phyloP scores from a whole-genome alignment of 2,329 filamentous ascomycete species.

The Tothia fuscella region DNA sequence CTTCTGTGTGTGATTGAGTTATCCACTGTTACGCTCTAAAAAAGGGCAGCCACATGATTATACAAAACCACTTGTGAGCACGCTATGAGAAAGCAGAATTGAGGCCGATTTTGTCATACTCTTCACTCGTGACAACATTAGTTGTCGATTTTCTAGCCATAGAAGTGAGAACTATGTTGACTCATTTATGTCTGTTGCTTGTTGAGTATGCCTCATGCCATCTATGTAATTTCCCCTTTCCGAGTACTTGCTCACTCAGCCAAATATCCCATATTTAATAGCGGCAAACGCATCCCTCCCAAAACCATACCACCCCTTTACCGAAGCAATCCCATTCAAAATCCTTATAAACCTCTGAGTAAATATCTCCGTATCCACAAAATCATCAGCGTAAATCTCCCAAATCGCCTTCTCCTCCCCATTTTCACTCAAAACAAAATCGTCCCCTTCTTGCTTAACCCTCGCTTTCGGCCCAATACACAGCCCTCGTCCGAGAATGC shows the following conservation, averaged over 20 bases:
- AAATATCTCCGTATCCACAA: constrained; percentile 44
- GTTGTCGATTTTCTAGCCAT: no score
- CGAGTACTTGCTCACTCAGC: constrained; percentile 3
- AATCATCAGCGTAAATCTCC: constrained; percentile 51
- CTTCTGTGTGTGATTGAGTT: no score
- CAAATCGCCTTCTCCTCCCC: constrained; percentile 38
- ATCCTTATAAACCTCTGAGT: constrained; percentile 40
- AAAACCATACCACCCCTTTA: constrained; percentile 45
- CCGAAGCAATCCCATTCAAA: constrained; percentile 38
- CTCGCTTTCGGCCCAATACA: constrained; percentile 45
- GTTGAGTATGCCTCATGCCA: no score
- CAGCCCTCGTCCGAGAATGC: constrained; percentile 45
- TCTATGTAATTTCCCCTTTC: no score
- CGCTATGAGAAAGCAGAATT: no score
- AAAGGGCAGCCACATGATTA: no score
- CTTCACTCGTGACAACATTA: no score
- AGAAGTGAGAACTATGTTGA: no score
- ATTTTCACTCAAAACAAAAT: constrained; percentile 14
- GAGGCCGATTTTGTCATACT: no score
- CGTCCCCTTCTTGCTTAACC: constrained; percentile 28
- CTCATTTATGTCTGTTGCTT: no score
- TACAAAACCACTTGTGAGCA: no score
- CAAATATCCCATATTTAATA: constrained; percentile 8
- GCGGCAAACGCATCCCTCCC: constrained; percentile 23
- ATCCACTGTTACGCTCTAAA: no score